Percentiles rank a stretch among this genome's conserved stretches.
These are phyloP conservation scores for Aureobasidium sp. DNA, from an alignment of 2,329 filamentous ascomycete species.

Conservation along the genomic window DNA sequence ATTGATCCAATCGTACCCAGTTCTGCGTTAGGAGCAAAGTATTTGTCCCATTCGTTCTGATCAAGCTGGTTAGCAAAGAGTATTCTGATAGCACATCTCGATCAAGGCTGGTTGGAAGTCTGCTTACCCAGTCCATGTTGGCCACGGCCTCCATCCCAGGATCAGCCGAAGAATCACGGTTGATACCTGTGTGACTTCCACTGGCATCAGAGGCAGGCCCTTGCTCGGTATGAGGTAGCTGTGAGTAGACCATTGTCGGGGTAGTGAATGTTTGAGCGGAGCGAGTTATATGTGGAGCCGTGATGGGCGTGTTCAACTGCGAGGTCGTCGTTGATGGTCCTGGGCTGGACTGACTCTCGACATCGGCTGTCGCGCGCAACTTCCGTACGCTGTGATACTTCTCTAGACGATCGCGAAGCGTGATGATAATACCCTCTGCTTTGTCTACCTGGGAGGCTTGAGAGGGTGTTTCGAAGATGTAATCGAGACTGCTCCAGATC, in stretches of 20 bases:
- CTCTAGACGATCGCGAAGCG: slow-evolving; percentile 52
- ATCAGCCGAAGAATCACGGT: slow-evolving; percentile 16
- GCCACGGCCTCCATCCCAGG: slow-evolving; percentile 31
- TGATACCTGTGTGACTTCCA: slow-evolving; percentile 16
- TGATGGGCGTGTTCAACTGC: neutral
- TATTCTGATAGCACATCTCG: neutral
- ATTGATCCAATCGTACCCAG: slow-evolving; percentile 25
- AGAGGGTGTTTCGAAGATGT: slow-evolving; percentile 56
- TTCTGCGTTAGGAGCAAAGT: slow-evolving; percentile 31
- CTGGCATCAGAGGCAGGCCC: slow-evolving; percentile 16
- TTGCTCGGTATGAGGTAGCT: neutral
- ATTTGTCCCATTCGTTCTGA: slow-evolving; percentile 39
- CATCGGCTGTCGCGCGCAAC: slow-evolving; percentile 23
- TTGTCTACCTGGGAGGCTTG: slow-evolving; percentile 48
- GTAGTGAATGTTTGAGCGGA: slow-evolving; percentile 7
- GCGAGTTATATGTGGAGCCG: neutral
- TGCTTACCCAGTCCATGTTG: slow-evolving; percentile 58
- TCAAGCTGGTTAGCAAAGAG: neutral
- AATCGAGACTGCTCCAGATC: slow-evolving; percentile 65
- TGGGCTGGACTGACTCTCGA: slow-evolving; percentile 1
- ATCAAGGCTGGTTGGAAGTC: neutral
- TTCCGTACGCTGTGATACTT: slow-evolving; percentile 52
- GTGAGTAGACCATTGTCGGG: slow-evolving; percentile 7
- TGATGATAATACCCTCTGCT: slow-evolving; percentile 50
- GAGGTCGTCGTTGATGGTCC: neutral